Base-by-base conservation (phyloP, 164 flowering plant species). In the Santalum album region DNA sequence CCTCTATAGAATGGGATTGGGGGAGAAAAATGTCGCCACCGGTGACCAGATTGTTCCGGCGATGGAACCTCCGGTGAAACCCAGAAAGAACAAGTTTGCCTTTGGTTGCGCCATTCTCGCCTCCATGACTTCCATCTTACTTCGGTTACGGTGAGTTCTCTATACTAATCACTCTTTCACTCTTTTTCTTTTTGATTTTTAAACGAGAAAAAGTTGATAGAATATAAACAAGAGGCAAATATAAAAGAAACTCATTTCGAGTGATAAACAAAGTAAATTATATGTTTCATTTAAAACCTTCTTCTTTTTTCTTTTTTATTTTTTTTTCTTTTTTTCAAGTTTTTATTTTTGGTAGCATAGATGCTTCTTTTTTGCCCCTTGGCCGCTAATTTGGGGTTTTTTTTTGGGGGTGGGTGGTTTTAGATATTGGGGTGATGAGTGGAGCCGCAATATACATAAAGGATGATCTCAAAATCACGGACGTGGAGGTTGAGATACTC, bases 401-500 rank as follows among this genome's bases (percentile, higher is more conserved):
- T n/a, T n/a, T n/a, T n/a, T n/a, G n/a, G n/a, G n/a, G n/a, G n/a
- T 6, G 19, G 49, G 10, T 19, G 10, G 49, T 5, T 4, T 62
- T 44, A 59, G 62, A 59, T 25, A 43, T 51, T n/a, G 62, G 62
- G 6, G 61, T 58, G 2, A 58, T 58, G 61, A 58, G 61, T 22
- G 61, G 61, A 23, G 61, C 61, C 14, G 39, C 20, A 12, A 58
- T 58, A 29, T 58, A 48, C 54, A 58, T 58, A 4, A 46, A 58
- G 12, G 34, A 59, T 2, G 62, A 59, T 24, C 56, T 59, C 23
- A 51, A 40, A 39, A 59, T 59, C n/a, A 38, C 35, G 5, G 62
- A 59, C 20, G 55, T 51, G 22, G 44, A 59, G 32, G 49, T 49
- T 6, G 62, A 59, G 42, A 19, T 59, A 9, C 40, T 59, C 3